These are phyloP conservation scores for Chenopodium berlandieri DNA, from an alignment of 148 eudicot genomes.

Conservation along the genomic window DNA sequence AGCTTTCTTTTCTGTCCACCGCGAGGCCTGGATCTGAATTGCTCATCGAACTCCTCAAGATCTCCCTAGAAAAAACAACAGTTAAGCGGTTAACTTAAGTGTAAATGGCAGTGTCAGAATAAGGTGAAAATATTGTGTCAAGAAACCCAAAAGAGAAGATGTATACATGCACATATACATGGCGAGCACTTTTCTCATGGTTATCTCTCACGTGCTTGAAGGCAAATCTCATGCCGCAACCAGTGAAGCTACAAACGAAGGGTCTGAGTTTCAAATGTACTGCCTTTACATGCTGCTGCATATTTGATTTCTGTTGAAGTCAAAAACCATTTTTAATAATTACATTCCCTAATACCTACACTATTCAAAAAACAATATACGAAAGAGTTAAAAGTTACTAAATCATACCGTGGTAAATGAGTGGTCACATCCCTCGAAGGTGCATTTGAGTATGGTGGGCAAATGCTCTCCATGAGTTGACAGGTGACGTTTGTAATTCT, in stretches of 20 bases:
- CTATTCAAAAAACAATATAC: background rate
- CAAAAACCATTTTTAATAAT: too few relatives aligned
- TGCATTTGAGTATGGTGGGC: slow-evolving; percentile 52
- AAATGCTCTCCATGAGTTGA: slow-evolving; percentile 52
- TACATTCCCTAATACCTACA: background rate
- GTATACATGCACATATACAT: slow-evolving; percentile 55
- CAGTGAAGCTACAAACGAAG: slow-evolving; percentile 56
- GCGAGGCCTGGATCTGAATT: slow-evolving; percentile 33
- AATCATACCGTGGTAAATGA: slow-evolving; percentile 70
- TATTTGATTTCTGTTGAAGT: slow-evolving; percentile 70
- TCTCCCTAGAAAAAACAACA: slow-evolving; percentile 30
- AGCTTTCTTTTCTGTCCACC: slow-evolving; percentile 40
- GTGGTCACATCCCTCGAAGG: slow-evolving; percentile 56
- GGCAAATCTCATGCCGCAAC: slow-evolving; percentile 74
- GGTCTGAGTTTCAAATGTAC: slow-evolving; percentile 63
- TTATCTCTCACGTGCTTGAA: slow-evolving; percentile 94
- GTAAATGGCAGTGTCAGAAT: background rate
- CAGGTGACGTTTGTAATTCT: slow-evolving; percentile 82
- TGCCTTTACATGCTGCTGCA: slow-evolving; percentile 77
- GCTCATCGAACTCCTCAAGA: slow-evolving; percentile 42
- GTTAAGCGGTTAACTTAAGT: background rate
- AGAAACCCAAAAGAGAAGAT: background rate
- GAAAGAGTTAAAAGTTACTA: background rate
- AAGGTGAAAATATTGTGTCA: background rate
- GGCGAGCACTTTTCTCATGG: slow-evolving; percentile 74